Base-by-base conservation (phyloP, 2,329 filamentous ascomycete species). In the Ophidiomyces ophidiicola region DNA sequence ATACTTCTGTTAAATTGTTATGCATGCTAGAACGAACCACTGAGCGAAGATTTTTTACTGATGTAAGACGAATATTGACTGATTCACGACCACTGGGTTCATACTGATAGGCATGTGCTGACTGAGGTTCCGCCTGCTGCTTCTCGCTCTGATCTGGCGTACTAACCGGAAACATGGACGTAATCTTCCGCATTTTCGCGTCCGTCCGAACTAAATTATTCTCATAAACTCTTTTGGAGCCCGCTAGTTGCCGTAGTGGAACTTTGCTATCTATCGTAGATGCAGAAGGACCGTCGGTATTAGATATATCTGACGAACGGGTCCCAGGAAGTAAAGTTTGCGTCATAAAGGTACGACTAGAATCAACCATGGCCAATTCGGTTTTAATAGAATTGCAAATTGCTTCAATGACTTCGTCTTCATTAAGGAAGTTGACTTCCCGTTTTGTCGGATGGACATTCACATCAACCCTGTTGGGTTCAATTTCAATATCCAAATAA, bases 361-460 rank as follows among this genome's bases (percentile, higher is more conserved):
- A 87, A 57, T 98, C 90, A 5, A 96, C 87, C 35, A 80, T 79
- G 7, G 85, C 81, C 3, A 98, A 71, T 48, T 80, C 80, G 6
- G 74, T 70, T 37, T 82, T 74, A 15, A 98, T 81, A 38, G 82
- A 74, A 44, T 79, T 75, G 62, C 87, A 94, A 3, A 98, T 78
- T 10, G 75, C 72, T 47, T 90, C 82, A 32, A 90, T 81, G 32
- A 98, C 93, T 50, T 98, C 90, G 47, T 98, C 90, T 57, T 98
- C 90, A 45, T 96, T 94, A 15, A 98, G 69, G 51, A 98, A 96
- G 53, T 96, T 90, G 14, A 98, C 90, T 56, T 98, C 88, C 36
- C 85, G 73, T 59, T 98, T 98, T 0, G 90, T 98, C 0, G 90
- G 90, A 58, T 98, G 90, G 0, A 98, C 82, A 50, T 98, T 98